These are phyloP conservation scores for Huntiella moniliformis DNA, from an alignment of 2,329 filamentous ascomycete genomes.

Conservation along the genomic window DNA sequence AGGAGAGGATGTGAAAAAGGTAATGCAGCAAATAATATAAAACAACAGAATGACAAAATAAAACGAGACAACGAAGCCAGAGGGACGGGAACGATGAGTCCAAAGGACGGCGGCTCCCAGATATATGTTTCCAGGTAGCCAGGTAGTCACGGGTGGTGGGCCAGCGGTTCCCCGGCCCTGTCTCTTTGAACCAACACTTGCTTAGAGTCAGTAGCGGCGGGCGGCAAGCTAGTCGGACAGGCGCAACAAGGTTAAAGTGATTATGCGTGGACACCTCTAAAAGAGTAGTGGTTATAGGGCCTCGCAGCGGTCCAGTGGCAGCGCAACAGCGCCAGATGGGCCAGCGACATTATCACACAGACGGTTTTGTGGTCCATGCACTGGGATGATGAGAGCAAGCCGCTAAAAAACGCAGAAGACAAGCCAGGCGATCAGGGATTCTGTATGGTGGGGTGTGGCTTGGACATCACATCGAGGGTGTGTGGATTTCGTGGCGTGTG, in stretches of 20 bases:
- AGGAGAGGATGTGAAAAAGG: background rate
- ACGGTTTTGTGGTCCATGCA: background rate
- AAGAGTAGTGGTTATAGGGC: background rate
- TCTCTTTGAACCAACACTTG: background rate
- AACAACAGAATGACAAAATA: background rate
- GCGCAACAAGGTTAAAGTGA: conserved; percentile 1
- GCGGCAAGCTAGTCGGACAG: background rate
- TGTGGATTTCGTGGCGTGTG: too few relatives aligned
- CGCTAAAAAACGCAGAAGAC: conserved; percentile 1
- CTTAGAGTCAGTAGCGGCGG: background rate
- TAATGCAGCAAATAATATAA: background rate
- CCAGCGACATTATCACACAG: background rate
- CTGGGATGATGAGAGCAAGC: background rate
- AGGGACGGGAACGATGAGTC: background rate
- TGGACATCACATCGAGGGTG: background rate
- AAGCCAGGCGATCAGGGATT: background rate
- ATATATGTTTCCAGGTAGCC: conserved; percentile 1
- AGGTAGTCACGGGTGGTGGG: too few relatives aligned
- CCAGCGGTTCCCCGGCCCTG: background rate
- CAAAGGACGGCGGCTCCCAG: background rate
- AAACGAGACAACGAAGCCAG: background rate
- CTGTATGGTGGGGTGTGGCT: background rate
- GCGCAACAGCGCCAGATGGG: too few relatives aligned
- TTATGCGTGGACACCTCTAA: background rate
- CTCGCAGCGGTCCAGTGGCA: too few relatives aligned